Percentiles rank a stretch among this genome's conserved stretches.
Evolutionary conservation across 805 yeast species (phyloP).

Genomic region (Sugiyamaella floridensis): DNA sequence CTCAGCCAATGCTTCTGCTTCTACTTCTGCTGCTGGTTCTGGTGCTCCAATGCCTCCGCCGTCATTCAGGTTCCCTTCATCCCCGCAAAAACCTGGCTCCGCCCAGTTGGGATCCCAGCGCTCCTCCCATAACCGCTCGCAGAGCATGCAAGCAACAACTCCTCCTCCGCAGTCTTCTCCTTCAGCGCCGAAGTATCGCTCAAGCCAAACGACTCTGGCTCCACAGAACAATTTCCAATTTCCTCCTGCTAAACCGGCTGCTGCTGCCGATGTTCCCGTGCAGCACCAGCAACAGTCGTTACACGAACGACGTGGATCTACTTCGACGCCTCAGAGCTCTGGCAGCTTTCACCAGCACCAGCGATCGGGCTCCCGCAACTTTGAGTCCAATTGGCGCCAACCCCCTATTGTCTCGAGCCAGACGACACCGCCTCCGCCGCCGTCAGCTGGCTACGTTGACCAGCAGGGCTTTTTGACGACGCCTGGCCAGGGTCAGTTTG

Average conservation of each 20-base stretch:
- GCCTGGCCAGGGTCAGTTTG: conserved; percentile 35
- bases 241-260: conserved; percentile 44
- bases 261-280: conserved; percentile 26
- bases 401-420: conserved; percentile 4
- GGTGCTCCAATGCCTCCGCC: conserved; percentile 3
- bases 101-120: conserved; percentile 4
- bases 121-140: conserved; percentile 14
- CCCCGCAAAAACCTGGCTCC: conserved; percentile 12
- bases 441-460: neutral
- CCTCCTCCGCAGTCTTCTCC: conserved; percentile 11
- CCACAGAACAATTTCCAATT: conserved; percentile 2
- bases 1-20: conserved; percentile 6
- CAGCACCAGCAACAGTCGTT: conserved; percentile 16
- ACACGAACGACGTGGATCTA: conserved; percentile 16
- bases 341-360: conserved; percentile 38
- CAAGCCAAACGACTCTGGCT: neutral
- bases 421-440: conserved; percentile 1
- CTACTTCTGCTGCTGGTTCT: conserved; percentile 8
- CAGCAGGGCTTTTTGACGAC: neutral
- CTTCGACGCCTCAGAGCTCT: conserved; percentile 1
- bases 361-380: conserved; percentile 30
- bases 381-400: conserved; percentile 25
- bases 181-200: conserved; percentile 1
- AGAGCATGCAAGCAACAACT: conserved; percentile 29
- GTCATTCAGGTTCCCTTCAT: conserved; percentile 7